Percentiles rank a stretch among this genome's conserved stretches.
These are phyloP conservation scores for Hirsutella minnesotensis DNA, from an alignment of 2,329 filamentous ascomycete genomes.

Conservation along the genomic window DNA sequence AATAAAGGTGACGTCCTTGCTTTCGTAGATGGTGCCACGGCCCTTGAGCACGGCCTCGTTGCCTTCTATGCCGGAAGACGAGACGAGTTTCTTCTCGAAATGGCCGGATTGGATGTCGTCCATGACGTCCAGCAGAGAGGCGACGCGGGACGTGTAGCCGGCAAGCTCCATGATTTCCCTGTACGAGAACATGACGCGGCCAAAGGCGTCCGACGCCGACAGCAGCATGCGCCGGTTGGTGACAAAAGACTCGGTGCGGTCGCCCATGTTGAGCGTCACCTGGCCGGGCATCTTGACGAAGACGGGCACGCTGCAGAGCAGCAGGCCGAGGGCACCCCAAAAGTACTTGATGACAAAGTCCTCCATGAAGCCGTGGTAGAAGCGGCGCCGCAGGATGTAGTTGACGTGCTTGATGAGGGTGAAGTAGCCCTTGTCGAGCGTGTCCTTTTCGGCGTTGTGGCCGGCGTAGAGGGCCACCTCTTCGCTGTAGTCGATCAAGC, in stretches of 20 bases:
- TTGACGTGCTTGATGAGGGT: slow-evolving; percentile 99
- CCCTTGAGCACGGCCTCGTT: slow-evolving; percentile 76
- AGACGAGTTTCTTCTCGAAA: slow-evolving; percentile 95
- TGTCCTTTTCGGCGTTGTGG: slow-evolving; percentile 91
- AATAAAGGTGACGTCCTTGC: slow-evolving; percentile 71
- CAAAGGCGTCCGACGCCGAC: slow-evolving; percentile 89
- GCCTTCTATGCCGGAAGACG: slow-evolving; percentile 68
- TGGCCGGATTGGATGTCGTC: slow-evolving; percentile 80
- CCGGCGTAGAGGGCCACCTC: slow-evolving; percentile 88
- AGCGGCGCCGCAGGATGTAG: slow-evolving; percentile 74
- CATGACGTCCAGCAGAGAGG: slow-evolving; percentile 84
- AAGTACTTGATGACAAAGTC: slow-evolving; percentile 99
- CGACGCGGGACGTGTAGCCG: slow-evolving; percentile 87
- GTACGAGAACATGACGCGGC: slow-evolving; percentile 94
- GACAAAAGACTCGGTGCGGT: slow-evolving; percentile 68
- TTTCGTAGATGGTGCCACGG: slow-evolving; percentile 72
- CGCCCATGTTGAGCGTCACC: slow-evolving; percentile 52
- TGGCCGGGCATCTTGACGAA: slow-evolving; percentile 85
- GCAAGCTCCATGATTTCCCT: slow-evolving; percentile 94
- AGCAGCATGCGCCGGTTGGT: slow-evolving; percentile 88
- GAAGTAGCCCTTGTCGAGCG: slow-evolving; percentile 95
- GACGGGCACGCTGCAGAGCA: slow-evolving; percentile 89
- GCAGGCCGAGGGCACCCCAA: slow-evolving; percentile 85
- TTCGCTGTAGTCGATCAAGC: slow-evolving; percentile 91
- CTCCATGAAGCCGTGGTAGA: slow-evolving; percentile 99